These are phyloP conservation scores for Lolium multiflorum DNA, from an alignment of 176 grass and related monocot genomes.

Conservation along the genomic window DNA sequence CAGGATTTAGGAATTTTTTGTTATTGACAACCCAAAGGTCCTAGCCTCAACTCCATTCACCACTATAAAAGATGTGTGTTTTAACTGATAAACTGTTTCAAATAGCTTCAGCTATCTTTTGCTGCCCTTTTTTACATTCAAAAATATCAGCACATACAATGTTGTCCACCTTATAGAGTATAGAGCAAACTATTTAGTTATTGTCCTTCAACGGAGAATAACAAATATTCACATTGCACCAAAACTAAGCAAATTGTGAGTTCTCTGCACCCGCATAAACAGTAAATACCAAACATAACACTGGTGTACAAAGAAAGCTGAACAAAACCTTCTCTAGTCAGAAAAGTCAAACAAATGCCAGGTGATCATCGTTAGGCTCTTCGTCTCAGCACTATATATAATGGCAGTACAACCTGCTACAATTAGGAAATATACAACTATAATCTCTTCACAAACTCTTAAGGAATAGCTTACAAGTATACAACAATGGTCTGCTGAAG, in stretches of 20 bases:
- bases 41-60: slow-evolving; percentile 4
- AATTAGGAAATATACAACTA: slow-evolving; percentile 44
- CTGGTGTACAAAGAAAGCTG: not conserved
- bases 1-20: not conserved
- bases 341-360: not conserved
- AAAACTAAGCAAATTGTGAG: not conserved
- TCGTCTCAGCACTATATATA: slow-evolving; percentile 2
- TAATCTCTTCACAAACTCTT: slow-evolving; percentile 44
- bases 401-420: slow-evolving; percentile 9
- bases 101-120: not conserved
- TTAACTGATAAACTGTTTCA: not conserved
- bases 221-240: not conserved
- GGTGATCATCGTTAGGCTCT: not conserved
- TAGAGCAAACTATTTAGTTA: not conserved
- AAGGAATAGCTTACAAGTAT: slow-evolving; percentile 48
- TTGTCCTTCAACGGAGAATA: not conserved
- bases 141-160: not conserved
- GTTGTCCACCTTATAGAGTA: not conserved
- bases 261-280: not conserved
- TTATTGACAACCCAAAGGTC: not conserved
- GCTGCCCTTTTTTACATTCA: not conserved
- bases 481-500: slow-evolving; percentile 46
- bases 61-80: not conserved
- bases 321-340: not conserved
- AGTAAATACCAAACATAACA: not conserved